Evolutionary conservation across 2,329 filamentous ascomycete species (phyloP).

Genomic region (Lecanicillium sp.): DNA sequence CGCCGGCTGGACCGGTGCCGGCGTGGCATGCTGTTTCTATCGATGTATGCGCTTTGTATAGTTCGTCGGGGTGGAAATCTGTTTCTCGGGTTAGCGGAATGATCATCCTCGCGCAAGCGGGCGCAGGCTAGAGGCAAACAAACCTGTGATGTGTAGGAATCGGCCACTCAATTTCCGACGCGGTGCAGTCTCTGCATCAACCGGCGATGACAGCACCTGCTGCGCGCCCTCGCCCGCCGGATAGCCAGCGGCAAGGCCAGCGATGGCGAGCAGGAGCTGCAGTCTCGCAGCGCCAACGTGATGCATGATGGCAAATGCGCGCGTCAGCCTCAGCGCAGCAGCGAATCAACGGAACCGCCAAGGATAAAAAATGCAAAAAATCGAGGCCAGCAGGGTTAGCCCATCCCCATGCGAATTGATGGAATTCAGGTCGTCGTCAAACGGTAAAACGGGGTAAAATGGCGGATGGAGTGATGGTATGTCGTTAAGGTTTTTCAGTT

Average conservation of each 20-base stretch:
- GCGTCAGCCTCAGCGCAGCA: background rate
- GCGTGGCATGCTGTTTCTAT: constrained; percentile 72
- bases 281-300: constrained; percentile 2
- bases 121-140: constrained; percentile 16
- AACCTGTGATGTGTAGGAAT: constrained; percentile 87
- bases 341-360: background rate
- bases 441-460: background rate
- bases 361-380: background rate
- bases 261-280: constrained; percentile 4
- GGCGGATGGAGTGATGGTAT: too few relatives aligned
- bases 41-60: constrained; percentile 74
- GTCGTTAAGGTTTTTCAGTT: too few relatives aligned
- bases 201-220: background rate
- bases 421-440: background rate
- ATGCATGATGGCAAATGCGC: constrained; percentile 1
- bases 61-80: constrained; percentile 90
- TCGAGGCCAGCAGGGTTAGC: constrained; percentile 4
- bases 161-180: constrained; percentile 53
- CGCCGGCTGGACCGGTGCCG: constrained; percentile 66
- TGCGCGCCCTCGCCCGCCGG: background rate
- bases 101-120: background rate
- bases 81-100: constrained; percentile 6
- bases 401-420: background rate
- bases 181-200: background rate
- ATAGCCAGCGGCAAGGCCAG: background rate